Evolutionary conservation across 805 yeast genomes (phyloP), one percentile per base, ranked within the genome.

Genomic region (Clavispora fructus): DNA sequence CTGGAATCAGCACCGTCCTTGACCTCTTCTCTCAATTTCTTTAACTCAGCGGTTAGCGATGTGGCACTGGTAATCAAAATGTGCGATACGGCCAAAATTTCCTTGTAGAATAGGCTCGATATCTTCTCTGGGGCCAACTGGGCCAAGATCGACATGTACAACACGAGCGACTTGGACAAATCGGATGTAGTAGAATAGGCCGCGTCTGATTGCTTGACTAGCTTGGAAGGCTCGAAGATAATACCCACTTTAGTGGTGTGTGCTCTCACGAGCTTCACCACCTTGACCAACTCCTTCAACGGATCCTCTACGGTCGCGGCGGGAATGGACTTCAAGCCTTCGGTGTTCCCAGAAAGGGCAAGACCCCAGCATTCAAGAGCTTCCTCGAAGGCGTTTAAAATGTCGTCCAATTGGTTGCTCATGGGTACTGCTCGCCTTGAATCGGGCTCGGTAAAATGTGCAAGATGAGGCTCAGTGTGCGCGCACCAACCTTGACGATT

Each of bases 241-340:
- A 85, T 74, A 1, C 90, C 91, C 6, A 87, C 68, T 60, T 87
- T 87, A 2, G 96, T 88, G 2, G 84, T 73, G 59, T 87, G 90
- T 1, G 96, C 90, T 61, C 75, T 82, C 8, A 84, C 69, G 35
- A 88, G 66, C 47, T 77, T 72, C 16, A 79, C 61, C 7, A 86
- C 57, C 59, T 88, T 89, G 6, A 58, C 62, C 13, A 87, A 56
- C 55, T 88, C 95, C 6, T 64, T 68, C 8, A 79, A 53, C 3
- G 87, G 84, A 7, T 67, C 53, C 7, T 58, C 65, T 2, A 80
- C 69, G 25, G 35, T 40, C 2, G 58, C 52, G 13, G 58, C 49
- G 5, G 54, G 50, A 6, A 55, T 49, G n/a, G 38, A 40, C 17
- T 40, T 35, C 30, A 49, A 38, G 11, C 43, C 49, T 4, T 30